phyloP scores from a whole-genome alignment of 805 yeast genomes.

The Monosporozyma aquatica region DNA sequence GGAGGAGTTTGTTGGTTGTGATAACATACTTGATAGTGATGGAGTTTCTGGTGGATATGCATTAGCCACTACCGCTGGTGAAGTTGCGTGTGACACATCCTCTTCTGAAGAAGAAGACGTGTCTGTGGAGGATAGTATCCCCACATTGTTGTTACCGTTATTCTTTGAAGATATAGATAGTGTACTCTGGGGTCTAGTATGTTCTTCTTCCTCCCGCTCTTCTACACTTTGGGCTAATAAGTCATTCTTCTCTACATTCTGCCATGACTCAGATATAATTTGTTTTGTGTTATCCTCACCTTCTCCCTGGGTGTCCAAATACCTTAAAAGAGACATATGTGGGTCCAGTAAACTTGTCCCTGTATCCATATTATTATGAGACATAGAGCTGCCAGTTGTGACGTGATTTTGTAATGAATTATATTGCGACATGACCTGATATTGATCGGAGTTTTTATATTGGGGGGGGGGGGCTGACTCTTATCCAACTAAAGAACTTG shows the following conservation, averaged over 20 bases:
- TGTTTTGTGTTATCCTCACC: neutral
- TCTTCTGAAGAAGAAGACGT: neutral
- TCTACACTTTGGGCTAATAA: neutral
- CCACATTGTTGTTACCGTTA: neutral
- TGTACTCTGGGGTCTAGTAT: conserved; percentile 4
- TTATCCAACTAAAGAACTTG: no score
- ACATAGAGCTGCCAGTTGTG: neutral
- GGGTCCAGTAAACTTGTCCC: conserved; percentile 22
- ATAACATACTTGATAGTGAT: neutral
- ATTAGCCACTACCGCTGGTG: neutral
- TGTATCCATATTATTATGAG: neutral
- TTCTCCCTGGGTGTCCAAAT: conserved; percentile 10
- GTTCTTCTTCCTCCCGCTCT: no score
- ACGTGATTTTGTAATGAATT: no score
- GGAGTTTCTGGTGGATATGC: no score
- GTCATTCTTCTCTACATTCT: conserved; percentile 16
- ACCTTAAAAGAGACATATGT: conserved; percentile 24
- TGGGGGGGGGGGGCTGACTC: no score
- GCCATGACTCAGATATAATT: conserved; percentile 9
- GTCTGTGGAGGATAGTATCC: neutral
- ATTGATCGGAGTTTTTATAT: neutral
- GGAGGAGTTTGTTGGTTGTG: neutral
- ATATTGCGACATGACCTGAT: neutral
- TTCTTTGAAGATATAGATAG: conserved; percentile 4
- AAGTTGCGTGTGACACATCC: neutral